Base-by-base conservation (phyloP, 2,329 filamentous ascomycete species). In the Sporothrix mexicana region DNA sequence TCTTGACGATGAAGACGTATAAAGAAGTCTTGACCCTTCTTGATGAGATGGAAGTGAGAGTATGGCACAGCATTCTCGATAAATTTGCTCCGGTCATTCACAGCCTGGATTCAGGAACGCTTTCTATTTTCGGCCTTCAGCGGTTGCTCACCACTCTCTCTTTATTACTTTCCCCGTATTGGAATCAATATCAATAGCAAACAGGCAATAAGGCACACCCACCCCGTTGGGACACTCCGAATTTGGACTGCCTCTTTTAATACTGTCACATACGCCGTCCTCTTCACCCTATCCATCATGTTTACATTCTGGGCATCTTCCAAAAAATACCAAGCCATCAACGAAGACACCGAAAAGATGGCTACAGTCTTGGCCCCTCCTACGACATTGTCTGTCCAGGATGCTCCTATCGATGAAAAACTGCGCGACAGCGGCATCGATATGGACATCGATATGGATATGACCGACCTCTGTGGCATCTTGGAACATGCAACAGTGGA, bases 401-500 rank as follows among this genome's bases (percentile, higher is more conserved):
- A 36, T 36, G 30, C 30, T 36, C 5, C 7, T 36, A 36, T 36
- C 4, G 23, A 55, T 17, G 66, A 55, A 12, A 69, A 36, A 47
- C 12, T 41, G 13, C 15, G 41, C 4, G 66, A 69, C 49, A 69
- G 66, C 13, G 49, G 15, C 25, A 53, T 53, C 25, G 20, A 30
- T 25, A 30, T 53, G 20, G 49, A 62, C 15, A 62, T n/a, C 15
- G 13, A 43, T 17, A 23, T 20, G 17, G 66, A 49, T 17, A 51
- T 13, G 20, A 20, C 3, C 1, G 51, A 55, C 20, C 3, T 67
- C 3, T 69, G 66, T 25, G 66, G 66, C 17, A 15, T 69, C 25
- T 13, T 69, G 17, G 66, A 69, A 25, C 66, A 69, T 47, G 47
- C 49, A 2, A 20, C 15, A 2, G 66, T 69, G 47, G 49, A 69